These are phyloP conservation scores for Yamadazyma oceani DNA, from an alignment of 1,139 yeast genomes.

Conservation along the genomic window DNA sequence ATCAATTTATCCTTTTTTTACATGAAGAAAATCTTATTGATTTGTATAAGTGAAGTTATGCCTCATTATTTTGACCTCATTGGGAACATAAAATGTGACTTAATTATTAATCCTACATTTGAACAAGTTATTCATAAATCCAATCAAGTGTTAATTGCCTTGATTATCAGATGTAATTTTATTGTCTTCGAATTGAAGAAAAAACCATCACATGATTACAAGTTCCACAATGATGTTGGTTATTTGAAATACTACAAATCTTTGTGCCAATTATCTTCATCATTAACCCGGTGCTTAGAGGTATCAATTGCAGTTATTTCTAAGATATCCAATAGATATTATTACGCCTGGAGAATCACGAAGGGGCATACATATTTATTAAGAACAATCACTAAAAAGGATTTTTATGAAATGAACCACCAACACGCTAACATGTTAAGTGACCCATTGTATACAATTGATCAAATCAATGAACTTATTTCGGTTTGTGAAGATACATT, in stretches of 20 bases:
- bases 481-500: slow-evolving; percentile 27
- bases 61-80: slow-evolving; percentile 38
- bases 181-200: slow-evolving; percentile 19
- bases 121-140: slow-evolving; percentile 41
- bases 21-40: slow-evolving; percentile 32
- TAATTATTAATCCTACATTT: slow-evolving; percentile 42
- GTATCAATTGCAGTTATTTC: slow-evolving; percentile 36
- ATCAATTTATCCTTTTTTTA: slow-evolving; percentile 32
- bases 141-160: slow-evolving; percentile 33
- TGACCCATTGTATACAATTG: slow-evolving; percentile 17
- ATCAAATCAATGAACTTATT: slow-evolving; percentile 31
- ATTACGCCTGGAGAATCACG: slow-evolving; percentile 52
- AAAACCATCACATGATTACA: slow-evolving; percentile 19
- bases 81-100: slow-evolving; percentile 37
- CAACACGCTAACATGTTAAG: slow-evolving; percentile 12
- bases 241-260: slow-evolving; percentile 23
- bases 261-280: slow-evolving; percentile 30
- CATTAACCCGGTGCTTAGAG: slow-evolving; percentile 36
- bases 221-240: slow-evolving; percentile 16
- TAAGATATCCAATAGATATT: slow-evolving; percentile 44
- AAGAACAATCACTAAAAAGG: slow-evolving; percentile 26
- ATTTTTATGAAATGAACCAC: slow-evolving; percentile 30
- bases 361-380: slow-evolving; percentile 41
- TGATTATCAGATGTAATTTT: slow-evolving; percentile 31
- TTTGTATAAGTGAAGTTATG: slow-evolving; percentile 35